Evolutionary conservation across 192 early-diverging fungal genomes (phyloP), one percentile per base, ranked within the genome.

Genomic region (Tieghemiomyces parasiticus): DNA sequence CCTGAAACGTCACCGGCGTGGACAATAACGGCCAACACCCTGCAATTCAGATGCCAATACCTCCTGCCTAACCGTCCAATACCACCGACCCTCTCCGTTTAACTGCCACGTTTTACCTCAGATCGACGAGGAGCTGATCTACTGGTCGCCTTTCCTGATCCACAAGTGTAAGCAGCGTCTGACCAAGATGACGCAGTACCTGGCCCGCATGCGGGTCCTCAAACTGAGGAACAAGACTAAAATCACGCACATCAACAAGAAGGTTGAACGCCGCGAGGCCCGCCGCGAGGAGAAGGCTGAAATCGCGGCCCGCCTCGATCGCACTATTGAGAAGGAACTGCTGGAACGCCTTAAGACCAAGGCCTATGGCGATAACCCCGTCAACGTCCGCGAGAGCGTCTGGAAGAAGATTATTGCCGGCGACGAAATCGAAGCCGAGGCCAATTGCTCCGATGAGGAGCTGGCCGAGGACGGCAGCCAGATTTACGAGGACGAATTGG

Each of bases 121-220:
- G 38, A 50, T 98, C 49, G 92, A 98, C 74, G 84, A 81, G 52
- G 86, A 95, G 62, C 74, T 98, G 60, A 64, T 83, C 42, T 86
- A 91, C 72, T 98, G 92, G 92, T 93, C 93, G 61, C 73, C 80
- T 53, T 94, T 91, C 69, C 76, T 85, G 67, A 74, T 88, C 58
- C 88, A 94, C 79, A 93, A 90, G 75, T 94, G 91, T 78, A 98
- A 98, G 67, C 93, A 96, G 67, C 80, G 95, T 50, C 60, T 95
- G 50, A 96, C 93, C 34, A 94, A 93, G 76, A 89, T 95, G 51
- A 95, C 90, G 31, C 93, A 98, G 68, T 94, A 93, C 59, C 73
- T 98, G 48, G 91, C 95, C 65, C 82, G 90, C 63, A 93, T 92
- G 87, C 81, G 95, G 61, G 83, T 86, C 65, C 76, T 98, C 60